A percentile compares a stretch with the other conserved stretches of the same genome.
Evolutionary conservation across 192 early-diverging fungal species (phyloP).

Genomic region (Dissophora ornata): DNA sequence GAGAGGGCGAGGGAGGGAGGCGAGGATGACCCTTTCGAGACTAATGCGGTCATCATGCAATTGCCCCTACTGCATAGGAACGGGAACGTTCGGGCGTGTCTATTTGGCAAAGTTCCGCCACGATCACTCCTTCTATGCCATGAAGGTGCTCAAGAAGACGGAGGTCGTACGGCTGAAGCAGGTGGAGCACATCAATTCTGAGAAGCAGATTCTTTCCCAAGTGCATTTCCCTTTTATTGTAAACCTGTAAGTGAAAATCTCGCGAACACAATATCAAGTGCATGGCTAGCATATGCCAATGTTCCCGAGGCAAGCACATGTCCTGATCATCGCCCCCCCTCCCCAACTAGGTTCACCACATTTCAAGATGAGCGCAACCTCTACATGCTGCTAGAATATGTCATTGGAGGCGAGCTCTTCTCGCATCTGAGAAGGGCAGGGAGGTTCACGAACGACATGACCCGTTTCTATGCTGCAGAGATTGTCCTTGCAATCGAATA

Average conservation of each 20-base stretch:
- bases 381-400: conserved; percentile 97
- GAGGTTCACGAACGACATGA: conserved; percentile 94
- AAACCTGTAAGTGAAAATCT: conserved; percentile 67
- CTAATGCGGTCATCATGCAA: too few species aligned
- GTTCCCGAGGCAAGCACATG: too few species aligned
- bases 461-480: conserved; percentile 95
- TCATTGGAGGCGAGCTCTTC: conserved; percentile 96
- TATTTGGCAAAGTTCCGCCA: conserved; percentile 84
- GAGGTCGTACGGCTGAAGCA: conserved; percentile 87
- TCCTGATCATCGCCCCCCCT: conserved; percentile 6
- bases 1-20: too few species aligned
- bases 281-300: too few species aligned
- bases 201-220: conserved; percentile 80
- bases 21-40: too few species aligned
- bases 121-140: conserved; percentile 80
- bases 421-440: conserved; percentile 93
- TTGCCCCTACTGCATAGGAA: conserved; percentile 67
- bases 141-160: conserved; percentile 88
- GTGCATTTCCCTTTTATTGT: conserved; percentile 88
- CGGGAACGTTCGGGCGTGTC: conserved; percentile 97
- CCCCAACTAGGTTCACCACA: conserved; percentile 80
- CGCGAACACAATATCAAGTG: too few species aligned
- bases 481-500: conserved; percentile 97
- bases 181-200: conserved; percentile 88
- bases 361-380: conserved; percentile 95